Base-by-base conservation (phyloP, 2,329 filamentous ascomycete species). In the Botrytis fabae region DNA sequence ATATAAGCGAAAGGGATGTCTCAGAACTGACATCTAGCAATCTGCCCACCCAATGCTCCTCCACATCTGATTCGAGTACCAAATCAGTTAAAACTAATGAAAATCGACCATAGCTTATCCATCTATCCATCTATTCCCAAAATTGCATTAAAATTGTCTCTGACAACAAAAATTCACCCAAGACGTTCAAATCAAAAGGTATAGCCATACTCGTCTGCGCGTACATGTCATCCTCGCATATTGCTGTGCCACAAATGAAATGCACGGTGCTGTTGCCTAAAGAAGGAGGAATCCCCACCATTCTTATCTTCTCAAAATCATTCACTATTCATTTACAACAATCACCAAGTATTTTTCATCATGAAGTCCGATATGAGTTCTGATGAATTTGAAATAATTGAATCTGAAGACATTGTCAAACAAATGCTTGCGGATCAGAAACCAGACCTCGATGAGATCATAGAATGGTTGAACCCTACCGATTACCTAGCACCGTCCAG, bases 391-490 rank as follows among this genome's bases (percentile, higher is more conserved):
- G 60, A 71, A 18, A 25, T 70, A 2, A 32, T 70, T 22, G 69
- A 70, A 20, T 57, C 59, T 25, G 46, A 22, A 14, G 46, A 71
- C 46, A 22, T 71, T 25, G 10, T 42, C 14, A 59, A 71, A 35
- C 32, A 64, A 42, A 65, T 65, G 32, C 22, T 63, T 32, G 44
- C 44, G 25, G 44, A 28, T 38, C 60, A 65, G 25, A 32, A 65
- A 14, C 69, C 60, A 18, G 46, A 65, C 18, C n/a, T 42, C 46
- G 8, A 48, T 8, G 16, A 35, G 38, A 65, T 71, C 16, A 44
- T 7, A n/a, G 12, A 10, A 14, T 77, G 77, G 76, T 63, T 79
- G 14, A 25, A 71, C 32, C 78, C 75, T 18, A 79, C 78, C 35
- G 75, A 77, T 25, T 78, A 75, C 64, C 10, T 63, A 10, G 66